Evolutionary conservation across 768 basidiomycete genomes (phyloP), one percentile per base, ranked within the genome.

Genomic region (Baorangia bicolor): DNA sequence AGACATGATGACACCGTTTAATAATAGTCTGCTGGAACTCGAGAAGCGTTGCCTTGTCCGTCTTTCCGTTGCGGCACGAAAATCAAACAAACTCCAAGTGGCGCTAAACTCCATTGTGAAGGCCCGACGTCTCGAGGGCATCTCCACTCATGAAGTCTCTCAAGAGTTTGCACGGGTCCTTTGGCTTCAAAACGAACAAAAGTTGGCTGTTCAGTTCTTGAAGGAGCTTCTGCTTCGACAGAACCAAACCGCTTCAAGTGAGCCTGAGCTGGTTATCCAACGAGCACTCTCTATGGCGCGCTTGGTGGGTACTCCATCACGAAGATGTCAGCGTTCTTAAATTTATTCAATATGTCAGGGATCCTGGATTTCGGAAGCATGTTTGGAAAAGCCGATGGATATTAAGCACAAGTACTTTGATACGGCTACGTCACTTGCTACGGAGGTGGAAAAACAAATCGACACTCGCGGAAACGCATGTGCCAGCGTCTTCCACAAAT

Each of bases 161-260:
- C 79, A 87, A 63, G 95, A 97, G 67, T 93, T 92, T 62, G 88
- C 96, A 16, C 83, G 87, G 55, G 94, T 98, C 18, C 78, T 98
- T 8, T 98, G 96, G 93, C 71, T 82, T 11, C 88, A 92, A 56
- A 85, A 83, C 41, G 96, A 99, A 67, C 89, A 93, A 62, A 85
- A 84, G 57, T 70, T 88, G 5, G 95, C 96, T 0, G 87, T 95
- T 42, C 81, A 87, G 56, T 86, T 82, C 47, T 76, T 96, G 50
- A 80, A 79, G 49, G 73, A 75, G 34, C 67, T 77, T 33, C 25
- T 65, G 31, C 45, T 51, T 51, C 62, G 31, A 58, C 65, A 56
- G 33, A 55, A 51, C 48, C 45, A 59, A 55, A 12, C 47, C 47
- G 8, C 39, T 53, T 56, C 49, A 28, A 48, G 31, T 11, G 43